Evolutionary conservation across 2,329 filamentous ascomycete species (phyloP), one percentile per base, ranked within the genome.

Genomic region (Sclerotinia sclerotiorum): DNA sequence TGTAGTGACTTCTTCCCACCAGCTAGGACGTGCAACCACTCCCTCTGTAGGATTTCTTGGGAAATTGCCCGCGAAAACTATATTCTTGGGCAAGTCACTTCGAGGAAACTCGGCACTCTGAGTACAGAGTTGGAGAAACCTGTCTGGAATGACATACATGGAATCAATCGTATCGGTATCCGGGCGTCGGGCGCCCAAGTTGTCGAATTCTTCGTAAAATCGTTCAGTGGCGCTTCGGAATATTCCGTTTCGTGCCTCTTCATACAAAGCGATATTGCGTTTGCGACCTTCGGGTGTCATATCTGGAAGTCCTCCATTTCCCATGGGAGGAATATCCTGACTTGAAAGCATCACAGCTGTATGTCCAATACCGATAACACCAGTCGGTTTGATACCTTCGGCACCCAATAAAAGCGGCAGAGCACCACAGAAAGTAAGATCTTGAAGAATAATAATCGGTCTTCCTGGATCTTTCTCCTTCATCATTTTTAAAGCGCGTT

Each of bases 1-100:
- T 15, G 71, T 62, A 4, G 77, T 72, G 15, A 85, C 76, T 10
- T 81, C 79, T 1, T 76, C 60, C 82, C 82, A 85, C 81, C 82
- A 85, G 8, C 72, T 44, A 1, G 84, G 84, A 24, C 32, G 27
- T 5, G 44, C 24, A 15, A 24, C 29, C 2, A 11, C 13, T 42
- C 13, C 29, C 24, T 19, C 29, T 35, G 29, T 19, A 5, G 49
- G 58, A 10, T 2, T 21, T 51, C 35, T 62, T 4, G 58, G 58
- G 15, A 49, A 7, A 24, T 13, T 46, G 5, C 58, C 58, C 5
- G 44, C 35, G 29, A 62, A 62, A 21, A 39, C 5, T 3, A 62
- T 1, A 2, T 29, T 49, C 29, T 49, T 62, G 5, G 58, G 58
- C 1, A 35, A 5, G 35, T 62, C 58, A 19, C 44, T 62, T 3